phyloP scores from a whole-genome alignment of 2,329 filamentous ascomycete species.

The Hypoxylon sp. region DNA sequence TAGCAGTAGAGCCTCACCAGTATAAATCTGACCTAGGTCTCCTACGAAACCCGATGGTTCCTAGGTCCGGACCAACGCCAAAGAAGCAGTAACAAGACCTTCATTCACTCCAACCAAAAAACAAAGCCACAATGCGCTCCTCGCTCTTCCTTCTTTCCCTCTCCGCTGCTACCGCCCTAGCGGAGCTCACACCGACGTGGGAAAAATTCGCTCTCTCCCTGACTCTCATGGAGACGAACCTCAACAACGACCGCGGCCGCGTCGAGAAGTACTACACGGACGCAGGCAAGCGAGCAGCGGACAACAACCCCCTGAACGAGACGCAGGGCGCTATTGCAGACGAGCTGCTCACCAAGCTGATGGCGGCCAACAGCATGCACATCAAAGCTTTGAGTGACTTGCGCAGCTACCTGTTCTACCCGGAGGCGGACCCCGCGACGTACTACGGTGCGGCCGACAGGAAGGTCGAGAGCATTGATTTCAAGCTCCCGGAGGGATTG shows the following conservation, averaged over 20 bases:
- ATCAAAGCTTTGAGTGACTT: slow-evolving; percentile 32
- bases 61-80: not conserved
- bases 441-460: slow-evolving; percentile 28
- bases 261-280: slow-evolving; percentile 20
- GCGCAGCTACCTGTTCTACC: slow-evolving; percentile 36
- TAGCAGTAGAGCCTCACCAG: slow-evolving; percentile 2
- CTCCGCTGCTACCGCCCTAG: slow-evolving; percentile 6
- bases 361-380: slow-evolving; percentile 33
- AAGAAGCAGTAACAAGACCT: not conserved
- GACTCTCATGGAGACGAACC: slow-evolving; percentile 33
- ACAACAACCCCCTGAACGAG: slow-evolving; percentile 35
- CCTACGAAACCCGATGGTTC: not conserved
- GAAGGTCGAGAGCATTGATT: slow-evolving; percentile 23
- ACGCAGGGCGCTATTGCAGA: slow-evolving; percentile 27
- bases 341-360: slow-evolving; percentile 13
- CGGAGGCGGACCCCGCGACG: slow-evolving; percentile 25
- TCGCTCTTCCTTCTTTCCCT: slow-evolving; percentile 2
- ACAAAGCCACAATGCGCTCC: slow-evolving; percentile 18
- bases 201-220: slow-evolving; percentile 27
- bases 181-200: slow-evolving; percentile 17
- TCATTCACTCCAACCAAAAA: not conserved
- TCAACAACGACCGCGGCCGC: slow-evolving; percentile 27
- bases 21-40: slow-evolving; percentile 15
- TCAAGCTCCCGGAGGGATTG: slow-evolving; percentile 24
- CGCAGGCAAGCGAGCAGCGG: slow-evolving; percentile 15